Evolutionary conservation across 148 eudicot genomes (phyloP).

Genomic region (Vaccinium darrowii): DNA sequence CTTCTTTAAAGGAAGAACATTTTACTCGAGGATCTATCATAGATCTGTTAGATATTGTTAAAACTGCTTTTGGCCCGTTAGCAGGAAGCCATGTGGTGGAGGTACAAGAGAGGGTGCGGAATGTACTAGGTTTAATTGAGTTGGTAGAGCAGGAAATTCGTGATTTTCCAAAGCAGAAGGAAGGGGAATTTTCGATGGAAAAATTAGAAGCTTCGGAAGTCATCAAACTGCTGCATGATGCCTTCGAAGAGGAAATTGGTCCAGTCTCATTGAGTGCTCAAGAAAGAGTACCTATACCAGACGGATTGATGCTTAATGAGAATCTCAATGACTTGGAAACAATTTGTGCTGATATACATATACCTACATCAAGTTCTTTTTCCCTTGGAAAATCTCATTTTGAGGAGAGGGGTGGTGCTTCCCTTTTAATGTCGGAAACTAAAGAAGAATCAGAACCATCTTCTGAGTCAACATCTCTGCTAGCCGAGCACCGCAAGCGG

Average conservation of each 20-base stretch:
- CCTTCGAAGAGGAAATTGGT: constrained; percentile 75
- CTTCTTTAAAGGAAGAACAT: constrained; percentile 19
- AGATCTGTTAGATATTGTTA: constrained; percentile 44
- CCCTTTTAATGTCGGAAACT: constrained; percentile 17
- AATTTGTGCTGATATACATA: constrained; percentile 53
- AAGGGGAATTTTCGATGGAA: constrained; percentile 27
- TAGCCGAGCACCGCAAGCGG: constrained; percentile 72
- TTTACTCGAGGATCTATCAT: constrained; percentile 37
- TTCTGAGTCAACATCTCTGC: constrained; percentile 61
- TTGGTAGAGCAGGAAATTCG: constrained; percentile 47
- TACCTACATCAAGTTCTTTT: constrained; percentile 44
- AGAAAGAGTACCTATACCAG: constrained; percentile 65
- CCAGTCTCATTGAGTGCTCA: constrained; percentile 79
- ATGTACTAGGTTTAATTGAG: constrained; percentile 65
- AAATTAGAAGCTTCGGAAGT: constrained; percentile 37
- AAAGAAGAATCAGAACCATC: constrained; percentile 57
- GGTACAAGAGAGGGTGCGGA: constrained; percentile 72
- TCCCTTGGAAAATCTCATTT: constrained; percentile 44
- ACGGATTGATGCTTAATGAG: constrained; percentile 58
- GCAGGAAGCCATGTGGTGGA: constrained; percentile 72
- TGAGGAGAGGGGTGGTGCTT: constrained; percentile 29
- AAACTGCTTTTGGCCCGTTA: constrained; percentile 51
- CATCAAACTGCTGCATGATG: constrained; percentile 44
- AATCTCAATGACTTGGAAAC: constrained; percentile 64
- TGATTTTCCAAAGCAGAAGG: constrained; percentile 27